Percentiles rank a stretch among this genome's conserved stretches.
Evolutionary conservation across 257 asterid species (phyloP).

Genomic region (Craterostigma plantagineum): DNA sequence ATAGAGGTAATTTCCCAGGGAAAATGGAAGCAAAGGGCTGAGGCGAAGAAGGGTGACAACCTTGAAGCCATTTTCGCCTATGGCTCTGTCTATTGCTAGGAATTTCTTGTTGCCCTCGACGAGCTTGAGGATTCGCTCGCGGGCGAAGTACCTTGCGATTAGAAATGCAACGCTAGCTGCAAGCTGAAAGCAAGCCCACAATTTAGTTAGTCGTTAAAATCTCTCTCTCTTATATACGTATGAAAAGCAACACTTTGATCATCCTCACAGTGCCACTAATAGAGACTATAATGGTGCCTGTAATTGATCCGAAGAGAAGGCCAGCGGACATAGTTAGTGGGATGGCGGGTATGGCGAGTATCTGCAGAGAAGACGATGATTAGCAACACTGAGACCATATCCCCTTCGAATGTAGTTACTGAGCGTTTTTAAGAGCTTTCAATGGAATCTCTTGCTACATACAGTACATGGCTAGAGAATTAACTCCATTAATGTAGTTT

Average conservation of each 20-base stretch:
- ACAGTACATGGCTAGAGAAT: no score
- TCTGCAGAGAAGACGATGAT: conserved; percentile 21
- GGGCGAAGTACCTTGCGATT: conserved; percentile 96
- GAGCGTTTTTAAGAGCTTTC: conserved; percentile 1
- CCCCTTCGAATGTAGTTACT: neutral
- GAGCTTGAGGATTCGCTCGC: conserved; percentile 86
- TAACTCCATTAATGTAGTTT: no score
- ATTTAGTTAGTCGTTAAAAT: no score
- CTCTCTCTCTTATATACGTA: no score
- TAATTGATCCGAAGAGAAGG: conserved; percentile 69
- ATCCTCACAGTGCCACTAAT: conserved; percentile 96
- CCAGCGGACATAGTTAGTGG: conserved; percentile 98
- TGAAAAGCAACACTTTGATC: no score
- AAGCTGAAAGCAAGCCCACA: conserved; percentile 27
- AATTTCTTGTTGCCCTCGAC: conserved; percentile 92
- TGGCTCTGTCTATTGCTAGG: conserved; percentile 92
- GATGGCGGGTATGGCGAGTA: conserved; percentile 90
- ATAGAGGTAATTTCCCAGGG: conserved; percentile 84
- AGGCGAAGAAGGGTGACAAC: conserved; percentile 94
- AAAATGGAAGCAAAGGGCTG: conserved; percentile 96
- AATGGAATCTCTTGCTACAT: conserved; percentile 1
- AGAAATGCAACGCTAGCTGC: conserved; percentile 90
- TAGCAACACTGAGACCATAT: no score
- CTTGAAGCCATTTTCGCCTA: conserved; percentile 88
- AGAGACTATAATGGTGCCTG: conserved; percentile 80